Evolutionary conservation across 352 stramenopile species (phyloP), one percentile per base, ranked within the genome.

Genomic region (Pseudoperonospora humuli): DNA sequence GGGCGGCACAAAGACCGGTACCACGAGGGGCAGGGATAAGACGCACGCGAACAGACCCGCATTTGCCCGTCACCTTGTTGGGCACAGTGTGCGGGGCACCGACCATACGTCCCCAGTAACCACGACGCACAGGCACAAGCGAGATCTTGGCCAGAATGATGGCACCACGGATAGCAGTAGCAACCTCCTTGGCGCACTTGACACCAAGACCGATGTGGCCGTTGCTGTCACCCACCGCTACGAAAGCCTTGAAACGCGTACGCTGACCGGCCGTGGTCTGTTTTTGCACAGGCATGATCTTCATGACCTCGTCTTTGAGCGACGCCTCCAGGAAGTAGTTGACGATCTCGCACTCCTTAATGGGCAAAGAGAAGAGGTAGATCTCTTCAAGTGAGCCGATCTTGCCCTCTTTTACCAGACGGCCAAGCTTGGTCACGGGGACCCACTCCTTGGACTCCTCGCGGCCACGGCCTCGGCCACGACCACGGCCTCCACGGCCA

Each of bases 261-360:
- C 96, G 86, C 86, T 99, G 97, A 83, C 97, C 97, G 52, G 97
- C 97, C 32, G 94, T 98, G 39, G 93, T 98, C 80, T 99, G 96
- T 92, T 99, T 99, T 80, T 99, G 96, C 41, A 99, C 96, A 48
- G 96, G 96, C 93, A 99, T 98, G 83, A 99, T 99, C 86, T 99
- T 98, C 96, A 99, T 99, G 40, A 99, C 96, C 67, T 99, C 97
- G 71, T 99, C 97, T 70, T 98, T 97, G 47, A 99, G 95, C 72
- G 91, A 95, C 47, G 95, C 70, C 72, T 97, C 95, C 14, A 99
- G 71, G 77, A 99, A 98, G 74, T 97, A 87, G 75, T 99, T 98
- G 57, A 99, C 96, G 68, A 99, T 99, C 68, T 98, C 87, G 61
- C 86, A 96, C 84, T 98, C 96, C 90, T 99, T 99, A 74, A 99